Evolutionary conservation across 768 basidiomycete genomes (phyloP), one percentile per base, ranked within the genome.

Genomic region (Tulasnella sp.): DNA sequence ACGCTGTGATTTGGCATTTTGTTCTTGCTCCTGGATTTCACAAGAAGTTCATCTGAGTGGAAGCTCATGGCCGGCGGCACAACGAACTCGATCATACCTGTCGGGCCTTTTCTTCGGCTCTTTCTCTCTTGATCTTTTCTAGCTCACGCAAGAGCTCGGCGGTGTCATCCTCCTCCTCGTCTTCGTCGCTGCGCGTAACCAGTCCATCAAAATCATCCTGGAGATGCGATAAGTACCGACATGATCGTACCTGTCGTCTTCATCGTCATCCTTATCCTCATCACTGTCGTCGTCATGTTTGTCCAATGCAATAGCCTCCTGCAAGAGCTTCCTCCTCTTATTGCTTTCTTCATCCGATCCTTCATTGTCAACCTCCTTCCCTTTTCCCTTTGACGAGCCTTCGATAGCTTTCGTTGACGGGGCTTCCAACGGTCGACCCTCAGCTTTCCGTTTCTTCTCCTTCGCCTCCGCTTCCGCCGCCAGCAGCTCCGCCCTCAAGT

Each of bases 101-200:
- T 68, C 94, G 88, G 48, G 89, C 92, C 84, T 96, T 96, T 86
- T 99, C 98, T 83, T 93, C 97, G 16, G 97, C 97, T 14, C 97
- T 89, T 84, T 99, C 97, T 72, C 92, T 92, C 86, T 98, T 98
- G 82, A 99, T 98, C 87, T 97, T 98, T 86, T 98, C 97, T n/a
- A 99, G 88, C 85, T 99, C 98, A 36, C 96, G 92, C 81, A 99
- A 88, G 34, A 99, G 88, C 83, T 98, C 97, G 0, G 96, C 96
- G 0, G 96, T 95, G 77, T 97, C 95, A 82, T 96, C 94, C 81
- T 97, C 96, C 12, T 94, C 93, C 24, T 93, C 90, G 2, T 87
- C 86, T 16, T 87, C 87, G 14, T 86, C 90, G 16, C 91, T 90
- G 0, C 21, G 19, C 34, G 86, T 84, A 9, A 89, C 88, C 10